Percentiles rank a stretch among this genome's conserved stretches.
Conservation (phyloP, 305 asterid genomes). For the Solanum hybrid region DNA sequence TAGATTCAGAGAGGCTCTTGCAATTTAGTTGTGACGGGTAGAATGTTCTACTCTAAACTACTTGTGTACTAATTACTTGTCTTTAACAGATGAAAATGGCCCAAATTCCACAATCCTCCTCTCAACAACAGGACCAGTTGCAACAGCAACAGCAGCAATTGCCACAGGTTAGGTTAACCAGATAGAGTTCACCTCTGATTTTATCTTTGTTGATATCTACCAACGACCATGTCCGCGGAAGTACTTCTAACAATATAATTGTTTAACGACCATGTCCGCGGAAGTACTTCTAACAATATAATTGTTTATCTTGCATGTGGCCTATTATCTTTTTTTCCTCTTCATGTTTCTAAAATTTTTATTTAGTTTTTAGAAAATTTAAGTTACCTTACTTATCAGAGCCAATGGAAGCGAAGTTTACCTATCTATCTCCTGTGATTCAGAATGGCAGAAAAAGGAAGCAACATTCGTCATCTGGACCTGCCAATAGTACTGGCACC, state of each 20-base stretch:
- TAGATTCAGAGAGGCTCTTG: background rate
- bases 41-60: background rate
- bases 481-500: slow-evolving; percentile 96
- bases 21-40: background rate
- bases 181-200: background rate
- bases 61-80: background rate
- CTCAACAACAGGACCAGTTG: slow-evolving; percentile 3
- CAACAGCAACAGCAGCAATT: slow-evolving; percentile 30
- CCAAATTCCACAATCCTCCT: slow-evolving; percentile 32
- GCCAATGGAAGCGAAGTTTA: background rate
- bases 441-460: slow-evolving; percentile 93
- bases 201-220: background rate
- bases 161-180: slow-evolving; percentile 15
- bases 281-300: background rate
- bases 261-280: background rate
- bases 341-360: background rate
- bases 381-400: background rate
- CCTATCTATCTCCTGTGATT: background rate
- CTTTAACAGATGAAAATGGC: slow-evolving; percentile 25
- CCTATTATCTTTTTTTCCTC: background rate
- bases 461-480: slow-evolving; percentile 91
- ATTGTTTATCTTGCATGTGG: background rate
- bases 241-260: background rate
- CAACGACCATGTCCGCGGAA: background rate
- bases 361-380: background rate